Evolutionary conservation across 306 rosid species (phyloP).

Genomic region (Trichosanthes cucumerina): DNA sequence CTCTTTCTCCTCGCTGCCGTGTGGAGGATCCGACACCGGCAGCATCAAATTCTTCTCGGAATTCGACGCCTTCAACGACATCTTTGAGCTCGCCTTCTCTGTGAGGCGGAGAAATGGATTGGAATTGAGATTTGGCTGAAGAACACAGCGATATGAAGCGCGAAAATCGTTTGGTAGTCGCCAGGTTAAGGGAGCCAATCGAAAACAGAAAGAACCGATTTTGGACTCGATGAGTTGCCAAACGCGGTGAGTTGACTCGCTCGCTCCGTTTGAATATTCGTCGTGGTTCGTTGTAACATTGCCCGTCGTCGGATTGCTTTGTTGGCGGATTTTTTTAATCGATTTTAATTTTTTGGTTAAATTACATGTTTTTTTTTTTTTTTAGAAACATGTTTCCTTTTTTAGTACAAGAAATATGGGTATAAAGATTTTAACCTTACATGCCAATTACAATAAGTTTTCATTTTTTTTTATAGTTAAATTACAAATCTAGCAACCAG

Average conservation of each 20-base stretch:
- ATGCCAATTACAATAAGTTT: no score
- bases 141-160: constrained; percentile 16
- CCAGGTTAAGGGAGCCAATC: neutral
- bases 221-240: neutral
- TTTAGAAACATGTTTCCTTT: no score
- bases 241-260: constrained; percentile 7
- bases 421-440: no score
- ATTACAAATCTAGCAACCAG: no score
- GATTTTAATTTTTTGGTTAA: no score
- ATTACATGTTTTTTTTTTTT: no score
- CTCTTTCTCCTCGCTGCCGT: constrained; percentile 34
- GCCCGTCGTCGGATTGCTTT: neutral
- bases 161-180: neutral
- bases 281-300: neutral
- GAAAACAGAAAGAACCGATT: neutral
- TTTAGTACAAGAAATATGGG: no score
- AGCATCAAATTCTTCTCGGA: constrained; percentile 38
- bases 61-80: constrained; percentile 35
- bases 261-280: constrained; percentile 2
- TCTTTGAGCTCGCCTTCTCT: constrained; percentile 7
- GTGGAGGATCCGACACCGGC: constrained; percentile 63
- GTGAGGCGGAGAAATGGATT: neutral
- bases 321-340: neutral
- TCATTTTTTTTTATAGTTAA: no score
- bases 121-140: neutral